Evolutionary conservation across 257 asterid species (phyloP).

Genomic region (Solanum lignicaule): DNA sequence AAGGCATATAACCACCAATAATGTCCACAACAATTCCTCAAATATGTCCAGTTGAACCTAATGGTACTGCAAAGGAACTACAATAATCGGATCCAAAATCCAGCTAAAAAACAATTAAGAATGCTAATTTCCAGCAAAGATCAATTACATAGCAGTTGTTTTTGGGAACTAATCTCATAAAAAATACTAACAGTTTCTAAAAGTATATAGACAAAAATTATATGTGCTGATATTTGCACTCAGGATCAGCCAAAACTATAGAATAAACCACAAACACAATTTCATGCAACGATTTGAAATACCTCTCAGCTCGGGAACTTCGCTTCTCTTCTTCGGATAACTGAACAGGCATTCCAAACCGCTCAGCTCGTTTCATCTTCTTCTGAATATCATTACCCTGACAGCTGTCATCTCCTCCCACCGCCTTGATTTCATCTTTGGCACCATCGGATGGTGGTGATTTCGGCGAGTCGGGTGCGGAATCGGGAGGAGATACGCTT

Average conservation of each 20-base stretch:
- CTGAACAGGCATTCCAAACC: conserved; percentile 75
- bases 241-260: background rate
- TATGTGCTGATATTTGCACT: background rate
- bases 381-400: conserved; percentile 37
- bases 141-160: background rate
- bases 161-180: background rate
- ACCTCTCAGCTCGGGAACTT: conserved; percentile 92
- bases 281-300: background rate
- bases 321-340: conserved; percentile 82
- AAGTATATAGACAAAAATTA: background rate
- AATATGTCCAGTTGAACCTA: background rate
- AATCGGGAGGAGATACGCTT: conserved; percentile 9
- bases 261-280: conserved; percentile 1
- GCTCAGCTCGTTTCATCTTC: conserved; percentile 89
- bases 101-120: background rate
- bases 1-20: background rate
- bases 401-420: conserved; percentile 18
- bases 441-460: background rate
- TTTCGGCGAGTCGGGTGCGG: background rate
- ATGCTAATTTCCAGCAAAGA: background rate
- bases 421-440: conserved; percentile 25
- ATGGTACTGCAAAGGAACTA: background rate
- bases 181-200: background rate
- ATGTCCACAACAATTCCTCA: background rate
- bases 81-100: background rate